These are phyloP conservation scores for Calonectria fujianensis DNA, from an alignment of 2,329 filamentous ascomycete genomes.

Conservation along the genomic window DNA sequence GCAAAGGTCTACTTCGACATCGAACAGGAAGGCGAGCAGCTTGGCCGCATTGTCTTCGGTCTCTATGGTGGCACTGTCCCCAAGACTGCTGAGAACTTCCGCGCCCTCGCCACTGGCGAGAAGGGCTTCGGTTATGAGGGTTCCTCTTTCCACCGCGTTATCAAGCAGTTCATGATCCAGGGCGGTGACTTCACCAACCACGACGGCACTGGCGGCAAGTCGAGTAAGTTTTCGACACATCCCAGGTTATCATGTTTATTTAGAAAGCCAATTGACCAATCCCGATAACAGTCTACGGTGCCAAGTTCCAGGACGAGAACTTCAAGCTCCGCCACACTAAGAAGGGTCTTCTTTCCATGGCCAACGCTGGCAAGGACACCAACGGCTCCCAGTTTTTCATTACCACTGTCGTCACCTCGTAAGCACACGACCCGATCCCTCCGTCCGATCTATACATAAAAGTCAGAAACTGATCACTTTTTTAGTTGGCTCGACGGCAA, in stretches of 20 bases:
- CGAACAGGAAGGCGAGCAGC: constrained; percentile 81
- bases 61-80: constrained; percentile 92
- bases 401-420: constrained; percentile 87
- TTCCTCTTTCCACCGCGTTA: constrained; percentile 91
- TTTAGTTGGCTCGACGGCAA: constrained; percentile 86
- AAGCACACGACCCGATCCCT: constrained; percentile 58
- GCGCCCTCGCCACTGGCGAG: constrained; percentile 88
- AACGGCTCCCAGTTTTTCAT: constrained; percentile 95
- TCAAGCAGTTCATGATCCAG: constrained; percentile 94
- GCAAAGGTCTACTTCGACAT: constrained; percentile 96
- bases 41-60: constrained; percentile 87
- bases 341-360: constrained; percentile 89
- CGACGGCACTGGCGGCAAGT: constrained; percentile 90
- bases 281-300: constrained; percentile 81
- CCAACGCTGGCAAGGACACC: constrained; percentile 89
- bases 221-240: constrained; percentile 73
- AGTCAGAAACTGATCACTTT: constrained; percentile 29
- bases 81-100: constrained; percentile 84
- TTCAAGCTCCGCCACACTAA: constrained; percentile 96
- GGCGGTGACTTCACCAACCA: constrained; percentile 91
- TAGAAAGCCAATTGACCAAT: constrained; percentile 47
- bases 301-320: constrained; percentile 92
- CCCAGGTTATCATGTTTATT: neutral
- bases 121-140: constrained; percentile 90
- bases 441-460: constrained; percentile 2